A percentile compares a stretch with the other conserved stretches of the same genome.
These are phyloP conservation scores for Thinopyrum elongatum DNA, from an alignment of 176 grass and related monocot species.

Conservation along the genomic window DNA sequence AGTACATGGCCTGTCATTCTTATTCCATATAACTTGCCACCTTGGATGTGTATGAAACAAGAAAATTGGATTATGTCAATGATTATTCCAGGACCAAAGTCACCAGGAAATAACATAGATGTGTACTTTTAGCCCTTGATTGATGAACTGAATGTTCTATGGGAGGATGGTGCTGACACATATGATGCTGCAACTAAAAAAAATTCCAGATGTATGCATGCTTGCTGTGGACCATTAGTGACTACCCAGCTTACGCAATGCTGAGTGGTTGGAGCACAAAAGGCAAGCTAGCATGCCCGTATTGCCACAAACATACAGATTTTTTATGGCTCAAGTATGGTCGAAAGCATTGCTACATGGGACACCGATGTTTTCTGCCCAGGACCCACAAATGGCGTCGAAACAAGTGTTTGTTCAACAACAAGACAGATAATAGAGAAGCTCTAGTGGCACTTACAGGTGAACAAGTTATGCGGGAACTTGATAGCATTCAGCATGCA, in stretches of 20 bases:
- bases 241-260: background rate
- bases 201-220: background rate
- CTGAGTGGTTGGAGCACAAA: background rate
- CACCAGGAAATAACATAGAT: background rate
- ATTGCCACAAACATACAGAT: background rate
- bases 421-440: background rate
- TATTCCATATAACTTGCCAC: background rate
- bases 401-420: background rate
- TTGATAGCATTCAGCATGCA: background rate
- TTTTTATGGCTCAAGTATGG: background rate
- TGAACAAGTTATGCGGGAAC: background rate
- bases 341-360: background rate
- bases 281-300: background rate
- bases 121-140: background rate
- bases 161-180: background rate
- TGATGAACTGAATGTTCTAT: background rate
- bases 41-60: background rate
- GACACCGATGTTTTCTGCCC: background rate
- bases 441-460: background rate
- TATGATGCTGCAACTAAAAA: no score
- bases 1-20: background rate
- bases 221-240: background rate
- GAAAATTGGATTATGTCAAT: background rate
- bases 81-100: background rate
- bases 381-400: background rate